Conservation (phyloP, 306 rosid species). For the Hippophae tibetana region DNA sequence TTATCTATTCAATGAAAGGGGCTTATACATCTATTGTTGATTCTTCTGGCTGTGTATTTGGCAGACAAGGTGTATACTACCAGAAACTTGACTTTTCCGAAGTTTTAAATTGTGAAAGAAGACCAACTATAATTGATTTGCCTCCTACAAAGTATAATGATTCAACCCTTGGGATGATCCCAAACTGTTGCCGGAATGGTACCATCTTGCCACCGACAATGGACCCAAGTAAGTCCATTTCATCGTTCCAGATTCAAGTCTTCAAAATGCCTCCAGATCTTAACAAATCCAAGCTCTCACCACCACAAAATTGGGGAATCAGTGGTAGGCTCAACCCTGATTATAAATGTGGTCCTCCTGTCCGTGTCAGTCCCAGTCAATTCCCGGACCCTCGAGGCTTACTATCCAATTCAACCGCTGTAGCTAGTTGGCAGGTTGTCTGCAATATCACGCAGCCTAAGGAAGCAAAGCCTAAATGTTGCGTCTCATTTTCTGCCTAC, state of each 20-base stretch:
- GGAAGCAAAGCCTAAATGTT: slow-evolving; percentile 52
- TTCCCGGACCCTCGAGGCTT: slow-evolving; percentile 57
- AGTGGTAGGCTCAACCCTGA: slow-evolving; percentile 69
- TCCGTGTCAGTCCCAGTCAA: slow-evolving; percentile 62
- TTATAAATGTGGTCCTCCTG: slow-evolving; percentile 76
- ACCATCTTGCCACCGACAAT: slow-evolving; percentile 75
- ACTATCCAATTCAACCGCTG: slow-evolving; percentile 50
- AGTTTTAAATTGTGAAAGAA: slow-evolving; percentile 66
- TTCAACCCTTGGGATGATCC: slow-evolving; percentile 50
- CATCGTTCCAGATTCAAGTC: slow-evolving; percentile 82
- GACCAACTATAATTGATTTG: slow-evolving; percentile 79
- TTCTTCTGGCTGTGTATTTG: slow-evolving; percentile 71
- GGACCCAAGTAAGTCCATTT: slow-evolving; percentile 69
- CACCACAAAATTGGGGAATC: slow-evolving; percentile 84
- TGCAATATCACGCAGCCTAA: slow-evolving; percentile 71
- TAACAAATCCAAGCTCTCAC: slow-evolving; percentile 55
- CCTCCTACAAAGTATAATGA: slow-evolving; percentile 75
- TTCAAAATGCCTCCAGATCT: slow-evolving; percentile 77
- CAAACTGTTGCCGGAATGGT: slow-evolving; percentile 89
- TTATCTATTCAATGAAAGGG: slow-evolving; percentile 71
- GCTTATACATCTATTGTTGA: slow-evolving; percentile 80
- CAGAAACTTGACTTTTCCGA: slow-evolving; percentile 44
- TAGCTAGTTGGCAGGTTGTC: slow-evolving; percentile 97
- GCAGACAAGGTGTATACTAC: slow-evolving; percentile 50
- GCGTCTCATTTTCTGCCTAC: slow-evolving; percentile 86